phyloP scores from a whole-genome alignment of 768 basidiomycete genomes.

The Lactarius vividus region DNA sequence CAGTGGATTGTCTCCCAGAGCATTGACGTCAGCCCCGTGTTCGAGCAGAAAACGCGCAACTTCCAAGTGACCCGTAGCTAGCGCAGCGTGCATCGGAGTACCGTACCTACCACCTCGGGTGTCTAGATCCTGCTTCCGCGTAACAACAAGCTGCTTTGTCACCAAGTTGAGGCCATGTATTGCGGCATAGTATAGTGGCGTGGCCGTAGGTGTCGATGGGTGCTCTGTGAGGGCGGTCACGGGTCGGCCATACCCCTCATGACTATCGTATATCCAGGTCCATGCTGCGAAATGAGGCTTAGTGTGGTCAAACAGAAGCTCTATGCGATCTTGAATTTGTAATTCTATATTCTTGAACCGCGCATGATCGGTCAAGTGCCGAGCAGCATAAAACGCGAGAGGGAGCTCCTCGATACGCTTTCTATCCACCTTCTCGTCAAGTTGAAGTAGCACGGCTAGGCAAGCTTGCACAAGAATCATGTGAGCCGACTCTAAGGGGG shows the following conservation, averaged over 20 bases:
- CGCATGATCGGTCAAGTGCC: slow-evolving; percentile 5
- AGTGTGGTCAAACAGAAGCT: not conserved
- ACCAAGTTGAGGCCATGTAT: not conserved
- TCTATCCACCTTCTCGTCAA: not conserved
- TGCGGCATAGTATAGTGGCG: slow-evolving; percentile 2
- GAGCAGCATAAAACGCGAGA: not conserved
- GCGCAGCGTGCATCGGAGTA: not conserved
- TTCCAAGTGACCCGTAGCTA: not conserved
- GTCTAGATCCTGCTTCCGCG: not conserved
- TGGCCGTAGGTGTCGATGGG: not conserved
- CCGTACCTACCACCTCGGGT: not conserved
- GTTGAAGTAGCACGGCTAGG: not conserved
- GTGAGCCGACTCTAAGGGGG: not conserved
- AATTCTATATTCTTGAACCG: not conserved
- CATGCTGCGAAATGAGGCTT: not conserved
- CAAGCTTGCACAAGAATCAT: not conserved
- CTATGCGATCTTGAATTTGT: not conserved
- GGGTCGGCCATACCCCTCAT: not conserved
- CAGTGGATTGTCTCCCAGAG: not conserved
- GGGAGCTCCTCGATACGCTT: not conserved
- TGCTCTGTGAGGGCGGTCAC: not conserved
- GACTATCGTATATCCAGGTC: not conserved
- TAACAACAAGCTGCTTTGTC: not conserved
- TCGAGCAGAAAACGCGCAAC: not conserved
- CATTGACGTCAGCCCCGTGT: not conserved